Base-by-base conservation (phyloP, 257 asterid genomes). In the Fraxinus pennsylvanica region DNA sequence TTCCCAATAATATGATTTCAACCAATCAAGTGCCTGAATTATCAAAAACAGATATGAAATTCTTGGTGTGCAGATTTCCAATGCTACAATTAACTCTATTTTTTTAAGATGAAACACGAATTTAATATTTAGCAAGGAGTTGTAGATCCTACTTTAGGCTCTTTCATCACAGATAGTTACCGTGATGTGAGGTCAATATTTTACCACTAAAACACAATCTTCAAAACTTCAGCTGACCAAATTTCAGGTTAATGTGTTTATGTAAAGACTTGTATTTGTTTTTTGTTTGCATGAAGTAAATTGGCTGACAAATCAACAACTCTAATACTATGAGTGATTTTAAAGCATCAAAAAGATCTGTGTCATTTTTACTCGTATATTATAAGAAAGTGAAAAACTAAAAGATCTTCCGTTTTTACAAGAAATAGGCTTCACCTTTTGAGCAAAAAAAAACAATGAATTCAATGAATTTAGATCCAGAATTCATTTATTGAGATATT, bases 11-110 rank as follows among this genome's bases (percentile, higher is more conserved):
- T 92, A 90, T 29, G 89, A 89, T 78, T 88, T 80, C 91, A 94
- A 85, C 98, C 97, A 94, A 80, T 86, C 94, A 87, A 94, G 92
- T 30, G 98, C 98, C 98, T 91, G 89, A 78, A 84, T 78, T 36
- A 32, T 65, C 52, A 30, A 65, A 59, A 81, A 74, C 72, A 80
- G 38, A 75, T 76, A 32, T 65, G 19, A 63, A 70, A 73, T 21
- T 77, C 61, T 52, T 4, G 76, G 39, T 7, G 27, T 57, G 29
- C 21, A 63, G 35, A 63, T 27, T 63, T 22, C 15, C 69, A 63
- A 27, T 19, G 61, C 25, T 47, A 47, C 19, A 54, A 30, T 17
- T 74, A 30, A 72, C 35, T 77, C 59, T 47, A 38, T 4, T 9
- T 45, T 65, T 10, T 8, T 32, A 35, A 39, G 71, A 68, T 47